phyloP scores from a whole-genome alignment of 2,329 filamentous ascomycete species.

The Myriosclerotinia duriaeana region DNA sequence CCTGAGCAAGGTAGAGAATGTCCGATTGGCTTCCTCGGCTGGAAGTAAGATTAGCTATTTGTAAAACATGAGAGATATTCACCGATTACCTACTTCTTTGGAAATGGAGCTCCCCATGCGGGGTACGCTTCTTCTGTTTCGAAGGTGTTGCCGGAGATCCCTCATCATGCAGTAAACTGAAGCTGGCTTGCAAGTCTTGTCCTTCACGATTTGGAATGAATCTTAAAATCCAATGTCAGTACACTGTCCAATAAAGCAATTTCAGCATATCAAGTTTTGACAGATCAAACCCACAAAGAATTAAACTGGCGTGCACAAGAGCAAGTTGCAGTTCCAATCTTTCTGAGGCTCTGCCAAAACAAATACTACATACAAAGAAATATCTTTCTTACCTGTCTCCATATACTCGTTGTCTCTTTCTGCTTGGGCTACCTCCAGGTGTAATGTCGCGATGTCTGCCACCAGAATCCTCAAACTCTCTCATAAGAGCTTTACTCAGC shows the following conservation, averaged over 20 bases:
- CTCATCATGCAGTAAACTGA: slow-evolving; percentile 87
- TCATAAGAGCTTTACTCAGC: slow-evolving; percentile 57
- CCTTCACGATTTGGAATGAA: slow-evolving; percentile 95
- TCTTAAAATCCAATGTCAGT: slow-evolving; percentile 49
- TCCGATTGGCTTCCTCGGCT: slow-evolving; percentile 93
- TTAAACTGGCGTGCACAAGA: not conserved
- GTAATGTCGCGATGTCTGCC: slow-evolving; percentile 56
- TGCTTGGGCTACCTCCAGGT: slow-evolving; percentile 63
- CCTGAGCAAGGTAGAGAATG: slow-evolving; percentile 82
- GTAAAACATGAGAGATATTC: not conserved
- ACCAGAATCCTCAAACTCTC: slow-evolving; percentile 60
- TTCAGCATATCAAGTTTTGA: not conserved
- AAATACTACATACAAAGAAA: slow-evolving; percentile 4
- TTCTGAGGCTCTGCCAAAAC: not conserved
- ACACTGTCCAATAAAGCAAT: not conserved
- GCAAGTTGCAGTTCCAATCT: not conserved
- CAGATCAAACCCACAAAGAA: slow-evolving; percentile 5
- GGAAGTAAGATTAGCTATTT: slow-evolving; percentile 20
- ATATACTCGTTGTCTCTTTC: slow-evolving; percentile 67
- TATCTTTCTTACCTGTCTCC: slow-evolving; percentile 49
- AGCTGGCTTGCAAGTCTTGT: slow-evolving; percentile 90
- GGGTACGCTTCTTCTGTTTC: slow-evolving; percentile 77
- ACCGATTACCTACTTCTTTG: slow-evolving; percentile 70
- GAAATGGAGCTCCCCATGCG: slow-evolving; percentile 88
- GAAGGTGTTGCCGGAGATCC: slow-evolving; percentile 90